Evolutionary conservation across 2,329 filamentous ascomycete genomes (phyloP).

Genomic region (Zymoseptoria crescenta): DNA sequence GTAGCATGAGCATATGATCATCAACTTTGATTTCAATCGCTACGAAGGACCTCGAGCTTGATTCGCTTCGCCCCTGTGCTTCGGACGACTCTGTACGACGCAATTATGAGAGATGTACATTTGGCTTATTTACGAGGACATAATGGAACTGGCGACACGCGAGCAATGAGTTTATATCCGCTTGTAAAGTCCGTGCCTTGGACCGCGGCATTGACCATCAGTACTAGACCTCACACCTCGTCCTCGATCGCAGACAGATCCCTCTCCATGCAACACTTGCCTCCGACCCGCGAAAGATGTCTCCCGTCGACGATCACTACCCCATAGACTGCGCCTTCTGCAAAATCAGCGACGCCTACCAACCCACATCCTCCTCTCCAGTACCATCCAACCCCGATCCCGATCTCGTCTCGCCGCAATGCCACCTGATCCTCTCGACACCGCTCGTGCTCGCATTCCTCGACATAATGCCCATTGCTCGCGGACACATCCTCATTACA

Average conservation of each 20-base stretch:
- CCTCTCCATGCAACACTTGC: background rate
- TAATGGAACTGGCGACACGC: background rate
- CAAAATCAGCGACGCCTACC: slow-evolving; percentile 47
- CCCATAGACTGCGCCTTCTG: slow-evolving; percentile 50
- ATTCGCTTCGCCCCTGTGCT: too few relatives aligned
- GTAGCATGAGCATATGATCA: slow-evolving; percentile 14
- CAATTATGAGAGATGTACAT: too few relatives aligned
- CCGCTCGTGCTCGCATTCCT: slow-evolving; percentile 75
- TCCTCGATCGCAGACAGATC: background rate
- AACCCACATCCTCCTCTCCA: slow-evolving; percentile 29
- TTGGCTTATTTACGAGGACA: too few relatives aligned
- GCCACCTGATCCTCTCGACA: slow-evolving; percentile 66
- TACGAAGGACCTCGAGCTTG: too few relatives aligned
- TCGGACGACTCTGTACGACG: too few relatives aligned
- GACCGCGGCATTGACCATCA: background rate
- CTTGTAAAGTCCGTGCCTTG: background rate
- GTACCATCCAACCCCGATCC: slow-evolving; percentile 29
- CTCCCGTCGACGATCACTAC: slow-evolving; percentile 29
- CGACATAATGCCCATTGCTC: slow-evolving; percentile 82
- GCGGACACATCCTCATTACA: slow-evolving; percentile 75
- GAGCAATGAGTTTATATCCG: background rate
- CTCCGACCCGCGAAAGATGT: slow-evolving; percentile 4
- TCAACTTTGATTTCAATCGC: background rate
- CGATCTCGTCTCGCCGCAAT: slow-evolving; percentile 28
- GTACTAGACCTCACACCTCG: background rate